phyloP scores from a whole-genome alignment of 768 basidiomycete species.

The Russula sp. region DNA sequence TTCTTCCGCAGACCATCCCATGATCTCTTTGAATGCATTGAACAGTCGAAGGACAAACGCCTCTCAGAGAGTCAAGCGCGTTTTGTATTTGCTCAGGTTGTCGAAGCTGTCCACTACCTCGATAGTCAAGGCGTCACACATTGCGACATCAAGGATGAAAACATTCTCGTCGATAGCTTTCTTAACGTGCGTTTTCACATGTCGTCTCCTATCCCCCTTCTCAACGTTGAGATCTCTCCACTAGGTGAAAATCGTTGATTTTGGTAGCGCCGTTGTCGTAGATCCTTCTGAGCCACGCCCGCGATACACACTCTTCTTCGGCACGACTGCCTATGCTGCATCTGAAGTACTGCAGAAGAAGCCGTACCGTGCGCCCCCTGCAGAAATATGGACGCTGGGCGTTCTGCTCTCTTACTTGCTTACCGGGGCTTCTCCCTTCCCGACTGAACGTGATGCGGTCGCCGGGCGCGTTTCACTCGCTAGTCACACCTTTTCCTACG shows the following conservation, averaged over 20 bases:
- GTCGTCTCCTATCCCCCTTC: neutral
- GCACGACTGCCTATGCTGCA: constrained; percentile 92
- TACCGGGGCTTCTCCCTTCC: constrained; percentile 89
- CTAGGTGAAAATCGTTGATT: constrained; percentile 92
- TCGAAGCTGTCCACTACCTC: constrained; percentile 77
- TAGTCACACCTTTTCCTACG: constrained; percentile 17
- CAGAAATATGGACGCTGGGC: constrained; percentile 94
- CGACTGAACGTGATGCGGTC: constrained; percentile 73
- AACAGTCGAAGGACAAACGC: constrained; percentile 72
- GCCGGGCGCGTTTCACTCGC: constrained; percentile 51
- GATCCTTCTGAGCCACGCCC: constrained; percentile 57
- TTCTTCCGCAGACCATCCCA: constrained; percentile 72
- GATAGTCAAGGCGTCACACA: constrained; percentile 82
- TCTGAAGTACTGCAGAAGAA: constrained; percentile 88
- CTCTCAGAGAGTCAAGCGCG: constrained; percentile 73
- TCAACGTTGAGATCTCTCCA: constrained; percentile 17
- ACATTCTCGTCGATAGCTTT: constrained; percentile 70
- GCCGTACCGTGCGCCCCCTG: constrained; percentile 86
- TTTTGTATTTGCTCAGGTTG: constrained; percentile 81
- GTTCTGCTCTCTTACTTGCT: constrained; percentile 92
- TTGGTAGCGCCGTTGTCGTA: constrained; percentile 79
- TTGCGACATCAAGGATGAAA: constrained; percentile 97
- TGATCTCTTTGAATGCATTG: constrained; percentile 94
- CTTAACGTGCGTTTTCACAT: constrained; percentile 45
- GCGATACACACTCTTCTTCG: constrained; percentile 75